Percentiles rank a stretch among this genome's conserved stretches.
Conservation (phyloP, 2,329 filamentous ascomycete species). For the Arachnomyces sp. region DNA sequence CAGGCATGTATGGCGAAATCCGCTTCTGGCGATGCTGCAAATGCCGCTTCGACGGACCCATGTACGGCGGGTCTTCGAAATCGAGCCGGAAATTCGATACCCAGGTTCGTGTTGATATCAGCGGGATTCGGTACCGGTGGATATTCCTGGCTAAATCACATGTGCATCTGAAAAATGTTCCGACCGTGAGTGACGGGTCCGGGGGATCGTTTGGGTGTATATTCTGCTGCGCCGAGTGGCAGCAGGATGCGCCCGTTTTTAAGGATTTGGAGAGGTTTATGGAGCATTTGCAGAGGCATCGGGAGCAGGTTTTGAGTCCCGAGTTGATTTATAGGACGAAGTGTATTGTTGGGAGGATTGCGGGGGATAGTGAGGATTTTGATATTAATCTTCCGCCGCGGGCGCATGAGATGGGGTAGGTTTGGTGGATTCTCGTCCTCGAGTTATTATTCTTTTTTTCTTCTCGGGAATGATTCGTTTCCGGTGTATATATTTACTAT, state of each 20-base stretch:
- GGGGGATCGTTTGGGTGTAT: constrained; percentile 35
- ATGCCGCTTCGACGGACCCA: constrained; percentile 38
- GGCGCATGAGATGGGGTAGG: constrained; percentile 7
- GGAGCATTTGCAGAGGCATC: constrained; percentile 34
- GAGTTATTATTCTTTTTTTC: no score
- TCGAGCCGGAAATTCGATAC: constrained; percentile 22
- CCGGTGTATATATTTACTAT: no score
- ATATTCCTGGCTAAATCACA: constrained; percentile 42
- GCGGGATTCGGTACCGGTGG: constrained; percentile 40
- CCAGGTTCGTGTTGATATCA: constrained; percentile 15
- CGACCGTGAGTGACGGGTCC: constrained; percentile 12
- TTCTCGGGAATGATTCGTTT: no score
- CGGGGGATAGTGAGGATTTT: constrained; percentile 35
- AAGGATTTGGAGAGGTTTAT: constrained; percentile 37
- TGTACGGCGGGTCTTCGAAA: constrained; percentile 14
- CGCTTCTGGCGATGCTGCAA: constrained; percentile 33
- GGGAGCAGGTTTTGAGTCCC: constrained; percentile 22
- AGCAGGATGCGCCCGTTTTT: constrained; percentile 28
- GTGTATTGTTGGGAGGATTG: constrained; percentile 36
- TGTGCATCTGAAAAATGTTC: constrained; percentile 26
- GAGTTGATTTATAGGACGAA: constrained; percentile 35
- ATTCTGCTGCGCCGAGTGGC: constrained; percentile 38
- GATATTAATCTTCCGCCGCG: constrained; percentile 41
- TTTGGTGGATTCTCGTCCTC: no score
- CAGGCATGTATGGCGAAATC: constrained; percentile 24